Percentiles rank a stretch among this genome's conserved stretches.
Evolutionary conservation across 225 moss, liverwort and hornwort species (phyloP).

Genomic region (Pseudoscleropodium purum): DNA sequence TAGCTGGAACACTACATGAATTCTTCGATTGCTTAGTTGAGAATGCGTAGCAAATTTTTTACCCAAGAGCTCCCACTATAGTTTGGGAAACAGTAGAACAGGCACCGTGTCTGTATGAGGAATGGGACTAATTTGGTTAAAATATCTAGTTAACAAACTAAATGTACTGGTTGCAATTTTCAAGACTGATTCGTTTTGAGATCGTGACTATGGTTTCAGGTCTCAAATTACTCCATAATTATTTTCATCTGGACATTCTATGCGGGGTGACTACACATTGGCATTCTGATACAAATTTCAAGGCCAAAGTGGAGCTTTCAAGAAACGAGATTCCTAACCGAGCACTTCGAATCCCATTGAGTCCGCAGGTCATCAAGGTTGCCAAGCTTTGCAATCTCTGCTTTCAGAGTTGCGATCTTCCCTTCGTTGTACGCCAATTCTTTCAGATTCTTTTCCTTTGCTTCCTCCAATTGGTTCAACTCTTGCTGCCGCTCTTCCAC

Average conservation of each 20-base stretch:
- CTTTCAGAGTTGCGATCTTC: constrained; percentile 14
- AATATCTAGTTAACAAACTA: not conserved
- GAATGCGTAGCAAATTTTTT: not conserved
- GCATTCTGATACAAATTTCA: not conserved
- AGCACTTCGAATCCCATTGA: constrained; percentile 35
- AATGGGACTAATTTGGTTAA: not conserved
- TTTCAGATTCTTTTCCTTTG: constrained; percentile 21
- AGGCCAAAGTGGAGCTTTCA: not conserved
- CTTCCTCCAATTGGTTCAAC: constrained; percentile 34
- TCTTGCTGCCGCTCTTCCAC: constrained; percentile 45
- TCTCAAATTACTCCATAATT: not conserved
- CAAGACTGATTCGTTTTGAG: not conserved
- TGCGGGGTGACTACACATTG: not conserved
- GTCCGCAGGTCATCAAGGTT: constrained; percentile 18
- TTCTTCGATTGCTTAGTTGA: not conserved
- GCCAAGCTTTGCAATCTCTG: constrained; percentile 26
- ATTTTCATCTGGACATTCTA: not conserved
- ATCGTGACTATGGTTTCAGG: not conserved
- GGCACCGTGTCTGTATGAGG: too few species aligned
- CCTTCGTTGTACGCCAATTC: constrained; percentile 25
- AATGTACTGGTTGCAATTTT: not conserved
- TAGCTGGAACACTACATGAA: not conserved
- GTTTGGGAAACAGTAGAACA: too few species aligned
- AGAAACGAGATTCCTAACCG: constrained; percentile 6
- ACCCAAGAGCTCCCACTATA: not conserved